These are phyloP conservation scores for Penicillium carneum DNA, from an alignment of 2,329 filamentous ascomycete genomes.

Conservation along the genomic window DNA sequence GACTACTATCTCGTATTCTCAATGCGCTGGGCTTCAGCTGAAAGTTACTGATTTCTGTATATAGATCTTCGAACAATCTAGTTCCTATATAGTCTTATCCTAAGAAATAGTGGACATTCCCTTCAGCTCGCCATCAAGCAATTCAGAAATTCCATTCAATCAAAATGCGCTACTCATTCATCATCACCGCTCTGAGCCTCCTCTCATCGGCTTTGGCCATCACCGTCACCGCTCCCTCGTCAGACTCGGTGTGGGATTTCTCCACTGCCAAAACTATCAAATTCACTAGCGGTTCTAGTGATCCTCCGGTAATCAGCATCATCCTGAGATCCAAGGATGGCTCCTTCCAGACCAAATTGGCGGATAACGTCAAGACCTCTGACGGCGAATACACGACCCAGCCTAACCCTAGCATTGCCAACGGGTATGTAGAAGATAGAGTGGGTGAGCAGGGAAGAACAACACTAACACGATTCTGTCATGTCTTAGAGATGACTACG, in stretches of 20 bases:
- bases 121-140: background rate
- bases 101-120: background rate
- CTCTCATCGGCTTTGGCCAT: conserved; percentile 21
- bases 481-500: conserved; percentile 16
- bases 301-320: conserved; percentile 21
- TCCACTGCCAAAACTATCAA: conserved; percentile 23
- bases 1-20: conserved; percentile 16
- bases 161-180: conserved; percentile 19
- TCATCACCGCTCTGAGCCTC: conserved; percentile 11
- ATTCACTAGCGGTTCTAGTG: conserved; percentile 14
- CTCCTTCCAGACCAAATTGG: conserved; percentile 26
- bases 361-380: conserved; percentile 24
- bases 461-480: background rate
- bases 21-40: conserved; percentile 1
- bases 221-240: conserved; percentile 16
- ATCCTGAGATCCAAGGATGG: conserved; percentile 21
- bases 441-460: background rate
- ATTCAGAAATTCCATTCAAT: conserved; percentile 1
- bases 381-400: conserved; percentile 23
- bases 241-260: conserved; percentile 19
- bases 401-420: conserved; percentile 25
- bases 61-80: conserved; percentile 3
- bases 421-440: conserved; percentile 16
- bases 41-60: background rate
- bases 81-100: conserved; percentile 1